Conservation (phyloP, 2,329 filamentous ascomycete species). For the Penicillium brevicompactum region DNA sequence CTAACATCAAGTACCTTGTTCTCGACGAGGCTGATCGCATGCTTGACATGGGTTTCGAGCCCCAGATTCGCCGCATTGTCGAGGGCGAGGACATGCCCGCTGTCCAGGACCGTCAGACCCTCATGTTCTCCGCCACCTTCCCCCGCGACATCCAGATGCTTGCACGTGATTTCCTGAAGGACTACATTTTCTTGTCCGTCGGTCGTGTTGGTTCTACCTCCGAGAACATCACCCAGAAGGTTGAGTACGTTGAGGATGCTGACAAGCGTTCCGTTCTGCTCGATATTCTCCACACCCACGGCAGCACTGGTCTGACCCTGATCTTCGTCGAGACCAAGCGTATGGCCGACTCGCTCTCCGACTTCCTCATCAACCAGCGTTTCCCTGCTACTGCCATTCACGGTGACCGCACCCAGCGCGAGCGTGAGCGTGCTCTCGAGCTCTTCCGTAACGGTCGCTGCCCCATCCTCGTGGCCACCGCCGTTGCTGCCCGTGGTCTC, state of each 20-base stretch:
- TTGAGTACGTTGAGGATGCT: slow-evolving; percentile 93
- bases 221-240: slow-evolving; percentile 99
- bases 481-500: slow-evolving; percentile 86
- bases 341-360: slow-evolving; percentile 96
- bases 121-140: slow-evolving; percentile 99
- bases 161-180: slow-evolving; percentile 96
- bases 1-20: slow-evolving; percentile 99
- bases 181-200: slow-evolving; percentile 98
- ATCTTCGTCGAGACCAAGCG: slow-evolving; percentile 99
- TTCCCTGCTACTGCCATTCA: slow-evolving; percentile 99
- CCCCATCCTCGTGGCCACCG: slow-evolving; percentile 95
- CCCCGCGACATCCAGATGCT: slow-evolving; percentile 99
- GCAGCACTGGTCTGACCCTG: slow-evolving; percentile 78
- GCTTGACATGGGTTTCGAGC: slow-evolving; percentile 99
- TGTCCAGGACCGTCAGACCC: slow-evolving; percentile 83
- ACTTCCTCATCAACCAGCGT: slow-evolving; percentile 97
- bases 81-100: slow-evolving; percentile 97
- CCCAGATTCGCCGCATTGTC: slow-evolving; percentile 97
- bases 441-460: slow-evolving; percentile 96
- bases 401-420: slow-evolving; percentile 96
- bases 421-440: slow-evolving; percentile 96
- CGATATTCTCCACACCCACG: slow-evolving; percentile 93
- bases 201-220: slow-evolving; percentile 98
- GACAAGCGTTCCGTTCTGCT: slow-evolving; percentile 98
- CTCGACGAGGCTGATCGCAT: slow-evolving; percentile 99